phyloP scores from a whole-genome alignment of 257 asterid species.

The Anisodus tanguticus region DNA sequence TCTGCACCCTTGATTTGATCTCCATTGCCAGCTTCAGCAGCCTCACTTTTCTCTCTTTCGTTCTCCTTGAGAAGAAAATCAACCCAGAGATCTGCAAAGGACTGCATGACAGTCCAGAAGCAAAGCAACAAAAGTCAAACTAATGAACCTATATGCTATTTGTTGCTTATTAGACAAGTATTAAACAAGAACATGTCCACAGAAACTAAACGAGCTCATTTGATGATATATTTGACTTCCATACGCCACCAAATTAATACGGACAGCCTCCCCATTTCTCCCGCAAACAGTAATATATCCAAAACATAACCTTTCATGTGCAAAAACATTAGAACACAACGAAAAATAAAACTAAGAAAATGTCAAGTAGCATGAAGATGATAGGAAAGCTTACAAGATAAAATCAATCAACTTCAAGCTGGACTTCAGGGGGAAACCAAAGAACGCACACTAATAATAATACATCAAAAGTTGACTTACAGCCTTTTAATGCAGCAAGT shows the following conservation, averaged over 20 bases:
- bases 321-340: background rate
- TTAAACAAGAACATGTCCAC: background rate
- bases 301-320: background rate
- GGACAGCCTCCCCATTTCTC: background rate
- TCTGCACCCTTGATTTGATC: slow-evolving; percentile 43
- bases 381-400: background rate
- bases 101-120: slow-evolving; percentile 51
- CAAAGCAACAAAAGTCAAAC: background rate
- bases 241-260: background rate
- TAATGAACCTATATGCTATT: background rate
- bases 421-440: slow-evolving; percentile 7
- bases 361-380: background rate
- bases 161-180: background rate
- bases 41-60: slow-evolving; percentile 74
- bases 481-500: background rate
- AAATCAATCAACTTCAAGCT: background rate
- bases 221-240: background rate
- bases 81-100: slow-evolving; percentile 96
- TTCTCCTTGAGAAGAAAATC: slow-evolving; percentile 93
- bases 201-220: slow-evolving; percentile 4
- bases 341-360: background rate
- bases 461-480: background rate
- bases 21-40: slow-evolving; percentile 47
- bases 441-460: background rate
- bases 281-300: slow-evolving; percentile 7